Percentiles rank a stretch among this genome's conserved stretches.
phyloP scores from a whole-genome alignment of 2,329 filamentous ascomycete genomes.

The Botrytis elliptica region DNA sequence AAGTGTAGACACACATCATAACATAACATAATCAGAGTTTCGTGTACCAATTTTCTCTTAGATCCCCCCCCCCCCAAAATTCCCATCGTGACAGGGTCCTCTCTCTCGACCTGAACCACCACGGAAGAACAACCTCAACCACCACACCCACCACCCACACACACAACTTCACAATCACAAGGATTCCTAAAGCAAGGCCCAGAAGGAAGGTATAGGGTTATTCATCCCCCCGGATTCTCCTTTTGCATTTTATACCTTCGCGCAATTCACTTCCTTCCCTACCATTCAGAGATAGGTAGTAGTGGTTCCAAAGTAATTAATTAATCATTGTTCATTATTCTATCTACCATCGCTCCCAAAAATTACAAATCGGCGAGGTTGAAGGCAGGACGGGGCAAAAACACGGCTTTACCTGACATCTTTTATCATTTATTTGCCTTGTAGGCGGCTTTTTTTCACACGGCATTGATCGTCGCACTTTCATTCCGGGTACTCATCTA shows the following conservation, averaged over 20 bases:
- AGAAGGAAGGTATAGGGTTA: conserved; percentile 14
- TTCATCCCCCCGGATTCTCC: conserved; percentile 22
- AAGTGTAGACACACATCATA: background rate
- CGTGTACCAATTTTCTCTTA: conserved; percentile 19
- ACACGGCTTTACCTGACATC: conserved; percentile 7
- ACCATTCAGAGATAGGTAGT: background rate
- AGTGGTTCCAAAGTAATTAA: too few species aligned
- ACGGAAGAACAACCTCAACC: conserved; percentile 20
- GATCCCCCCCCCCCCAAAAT: background rate
- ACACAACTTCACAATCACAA: conserved; percentile 26
- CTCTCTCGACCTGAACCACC: conserved; percentile 15
- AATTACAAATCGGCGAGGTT: conserved; percentile 26
- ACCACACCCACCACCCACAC: background rate
- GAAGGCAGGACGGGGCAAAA: conserved; percentile 24
- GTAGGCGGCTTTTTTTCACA: conserved; percentile 27
- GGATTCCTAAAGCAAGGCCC: conserved; percentile 21
- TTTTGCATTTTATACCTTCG: conserved; percentile 7
- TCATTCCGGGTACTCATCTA: conserved; percentile 23
- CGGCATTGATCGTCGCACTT: conserved; percentile 28
- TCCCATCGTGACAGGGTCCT: conserved; percentile 30
- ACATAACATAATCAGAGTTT: background rate
- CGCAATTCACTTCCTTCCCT: background rate
- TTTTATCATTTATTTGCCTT: conserved; percentile 19
- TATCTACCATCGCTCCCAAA: conserved; percentile 21
- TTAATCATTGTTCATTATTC: background rate